A percentile compares a stretch with the other conserved stretches of the same genome.
phyloP scores from a whole-genome alignment of 495 filamentous ascomycete species.

The Xylaria curta region DNA sequence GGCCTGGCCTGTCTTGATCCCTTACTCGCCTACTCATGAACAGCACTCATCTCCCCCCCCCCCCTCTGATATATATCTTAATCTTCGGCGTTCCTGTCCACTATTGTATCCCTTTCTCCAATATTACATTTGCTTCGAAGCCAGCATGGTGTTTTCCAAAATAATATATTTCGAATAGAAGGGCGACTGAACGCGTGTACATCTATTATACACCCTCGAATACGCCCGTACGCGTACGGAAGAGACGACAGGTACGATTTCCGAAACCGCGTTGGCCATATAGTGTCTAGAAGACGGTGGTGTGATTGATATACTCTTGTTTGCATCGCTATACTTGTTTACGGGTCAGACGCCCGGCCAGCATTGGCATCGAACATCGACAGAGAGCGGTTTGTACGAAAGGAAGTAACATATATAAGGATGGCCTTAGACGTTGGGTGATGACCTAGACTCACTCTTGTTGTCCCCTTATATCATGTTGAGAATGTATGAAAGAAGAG shows the following conservation, averaged over 20 bases:
- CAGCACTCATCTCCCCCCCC: neutral
- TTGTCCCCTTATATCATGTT: neutral
- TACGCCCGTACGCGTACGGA: neutral
- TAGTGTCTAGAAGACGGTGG: neutral
- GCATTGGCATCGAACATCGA: conserved; percentile 2
- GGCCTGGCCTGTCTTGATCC: neutral
- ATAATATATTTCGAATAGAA: conserved; percentile 7
- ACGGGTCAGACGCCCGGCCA: neutral
- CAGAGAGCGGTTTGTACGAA: neutral
- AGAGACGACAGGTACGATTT: neutral
- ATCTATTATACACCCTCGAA: neutral
- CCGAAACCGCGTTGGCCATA: neutral
- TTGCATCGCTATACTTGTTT: conserved; percentile 2
- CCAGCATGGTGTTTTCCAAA: neutral
- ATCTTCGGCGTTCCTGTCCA: neutral
- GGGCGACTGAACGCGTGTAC: neutral
- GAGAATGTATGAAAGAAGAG: neutral
- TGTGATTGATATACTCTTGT: neutral
- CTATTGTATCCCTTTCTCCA: neutral
- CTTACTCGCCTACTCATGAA: neutral
- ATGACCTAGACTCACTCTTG: neutral
- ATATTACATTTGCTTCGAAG: neutral
- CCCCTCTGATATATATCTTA: neutral
- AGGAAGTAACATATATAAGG: neutral
- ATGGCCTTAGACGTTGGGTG: neutral